phyloP scores from a whole-genome alignment of 805 yeast species.

The Barnettozyma sp. region DNA sequence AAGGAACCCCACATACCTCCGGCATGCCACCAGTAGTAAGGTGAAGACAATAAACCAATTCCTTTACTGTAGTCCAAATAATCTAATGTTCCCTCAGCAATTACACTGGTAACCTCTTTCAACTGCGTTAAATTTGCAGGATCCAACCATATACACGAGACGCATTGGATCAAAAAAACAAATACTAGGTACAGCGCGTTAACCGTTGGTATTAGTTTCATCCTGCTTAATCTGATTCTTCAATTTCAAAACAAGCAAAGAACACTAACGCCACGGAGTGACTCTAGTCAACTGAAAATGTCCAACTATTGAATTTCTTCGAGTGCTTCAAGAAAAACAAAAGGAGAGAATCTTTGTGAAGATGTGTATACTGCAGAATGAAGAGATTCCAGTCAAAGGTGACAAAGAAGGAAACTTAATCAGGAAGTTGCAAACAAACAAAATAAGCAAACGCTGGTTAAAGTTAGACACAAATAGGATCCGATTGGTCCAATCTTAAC shows the following conservation, averaged over 20 bases:
- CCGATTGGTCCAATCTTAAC: no score
- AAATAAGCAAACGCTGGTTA: no score
- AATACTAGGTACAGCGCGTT: not conserved
- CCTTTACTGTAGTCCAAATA: slow-evolving; percentile 61
- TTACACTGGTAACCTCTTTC: slow-evolving; percentile 43
- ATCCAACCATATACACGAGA: slow-evolving; percentile 22
- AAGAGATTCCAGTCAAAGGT: no score
- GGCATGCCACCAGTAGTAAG: slow-evolving; percentile 91
- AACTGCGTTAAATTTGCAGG: slow-evolving; percentile 27
- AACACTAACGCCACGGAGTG: not conserved
- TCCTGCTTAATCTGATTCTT: not conserved
- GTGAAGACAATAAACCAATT: slow-evolving; percentile 62
- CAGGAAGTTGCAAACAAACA: no score
- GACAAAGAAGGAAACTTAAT: no score
- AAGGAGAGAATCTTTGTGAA: no score
- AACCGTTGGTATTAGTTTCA: slow-evolving; percentile 5
- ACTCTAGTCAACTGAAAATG: slow-evolving; percentile 2
- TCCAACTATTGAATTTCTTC: no score
- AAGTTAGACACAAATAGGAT: no score
- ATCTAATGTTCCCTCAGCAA: slow-evolving; percentile 65
- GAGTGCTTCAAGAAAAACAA: no score
- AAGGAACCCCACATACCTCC: slow-evolving; percentile 56
- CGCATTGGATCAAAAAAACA: slow-evolving; percentile 4
- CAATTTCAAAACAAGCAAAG: not conserved
- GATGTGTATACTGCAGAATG: no score